Evolutionary conservation across 495 filamentous ascomycete species (phyloP).

Genomic region (Hypoxylon crocopeplum): DNA sequence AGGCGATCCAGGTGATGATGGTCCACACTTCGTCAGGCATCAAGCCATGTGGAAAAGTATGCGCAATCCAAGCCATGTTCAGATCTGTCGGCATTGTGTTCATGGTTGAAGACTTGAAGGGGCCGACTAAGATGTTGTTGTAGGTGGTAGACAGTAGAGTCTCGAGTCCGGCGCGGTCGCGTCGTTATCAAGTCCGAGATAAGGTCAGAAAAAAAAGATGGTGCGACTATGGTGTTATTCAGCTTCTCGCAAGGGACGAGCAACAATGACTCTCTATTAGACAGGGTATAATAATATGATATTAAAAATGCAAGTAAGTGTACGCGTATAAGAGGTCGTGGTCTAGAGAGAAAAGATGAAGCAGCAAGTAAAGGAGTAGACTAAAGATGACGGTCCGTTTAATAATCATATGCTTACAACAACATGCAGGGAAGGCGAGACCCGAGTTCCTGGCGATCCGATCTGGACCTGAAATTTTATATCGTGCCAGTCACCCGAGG

Average conservation of each 20-base stretch:
- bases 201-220: neutral
- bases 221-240: slow-evolving; percentile 9
- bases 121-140: neutral
- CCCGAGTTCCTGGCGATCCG: slow-evolving; percentile 21
- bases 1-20: slow-evolving; percentile 39
- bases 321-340: neutral
- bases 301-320: neutral
- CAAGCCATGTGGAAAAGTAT: slow-evolving; percentile 12
- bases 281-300: neutral
- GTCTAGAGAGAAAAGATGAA: neutral
- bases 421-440: slow-evolving; percentile 3
- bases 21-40: slow-evolving; percentile 34
- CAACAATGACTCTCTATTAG: too few species aligned
- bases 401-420: slow-evolving; percentile 12
- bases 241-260: neutral
- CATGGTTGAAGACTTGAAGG: slow-evolving; percentile 19
- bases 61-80: slow-evolving; percentile 28
- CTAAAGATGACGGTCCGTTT: slow-evolving; percentile 20
- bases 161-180: slow-evolving; percentile 6
- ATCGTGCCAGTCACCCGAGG: slow-evolving; percentile 19
- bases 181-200: slow-evolving; percentile 12
- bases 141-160: neutral
- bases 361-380: neutral
- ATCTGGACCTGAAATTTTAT: slow-evolving; percentile 13
- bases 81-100: slow-evolving; percentile 24